A percentile compares a stretch with the other conserved stretches of the same genome.
Conservation (phyloP, 2,329 filamentous ascomycete species). For the Fusarium scirpi region DNA sequence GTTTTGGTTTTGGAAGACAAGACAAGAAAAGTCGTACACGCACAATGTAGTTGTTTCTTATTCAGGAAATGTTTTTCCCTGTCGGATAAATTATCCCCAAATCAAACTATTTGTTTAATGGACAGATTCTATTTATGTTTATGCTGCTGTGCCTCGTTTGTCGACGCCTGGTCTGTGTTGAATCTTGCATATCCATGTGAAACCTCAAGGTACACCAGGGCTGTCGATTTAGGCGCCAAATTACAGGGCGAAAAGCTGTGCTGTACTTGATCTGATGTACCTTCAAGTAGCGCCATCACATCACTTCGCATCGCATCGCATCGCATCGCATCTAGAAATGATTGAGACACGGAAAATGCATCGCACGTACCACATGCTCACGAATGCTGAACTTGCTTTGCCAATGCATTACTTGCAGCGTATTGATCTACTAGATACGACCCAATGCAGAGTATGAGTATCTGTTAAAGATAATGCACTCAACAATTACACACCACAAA, state of each 20-base stretch:
- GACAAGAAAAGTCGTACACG: neutral
- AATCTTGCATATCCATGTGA: neutral
- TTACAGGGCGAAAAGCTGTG: neutral
- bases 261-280: constrained; percentile 9
- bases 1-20: neutral
- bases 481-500: neutral
- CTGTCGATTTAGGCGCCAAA: neutral
- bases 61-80: neutral
- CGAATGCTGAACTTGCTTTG: constrained; percentile 10
- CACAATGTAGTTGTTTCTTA: neutral
- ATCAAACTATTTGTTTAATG: neutral
- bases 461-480: neutral
- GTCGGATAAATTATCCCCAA: neutral
- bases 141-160: constrained; percentile 13
- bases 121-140: neutral
- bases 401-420: neutral
- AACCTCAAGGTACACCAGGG: neutral
- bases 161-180: neutral
- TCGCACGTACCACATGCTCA: constrained; percentile 28
- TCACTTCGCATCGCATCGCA: too few relatives aligned
- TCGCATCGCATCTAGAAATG: constrained; percentile 1
- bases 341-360: constrained; percentile 12
- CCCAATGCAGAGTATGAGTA: neutral
- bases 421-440: neutral
- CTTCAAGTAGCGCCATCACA: constrained; percentile 15